These are phyloP conservation scores for Colletotrichum kahawae DNA, from an alignment of 2,329 filamentous ascomycete genomes.

Conservation along the genomic window DNA sequence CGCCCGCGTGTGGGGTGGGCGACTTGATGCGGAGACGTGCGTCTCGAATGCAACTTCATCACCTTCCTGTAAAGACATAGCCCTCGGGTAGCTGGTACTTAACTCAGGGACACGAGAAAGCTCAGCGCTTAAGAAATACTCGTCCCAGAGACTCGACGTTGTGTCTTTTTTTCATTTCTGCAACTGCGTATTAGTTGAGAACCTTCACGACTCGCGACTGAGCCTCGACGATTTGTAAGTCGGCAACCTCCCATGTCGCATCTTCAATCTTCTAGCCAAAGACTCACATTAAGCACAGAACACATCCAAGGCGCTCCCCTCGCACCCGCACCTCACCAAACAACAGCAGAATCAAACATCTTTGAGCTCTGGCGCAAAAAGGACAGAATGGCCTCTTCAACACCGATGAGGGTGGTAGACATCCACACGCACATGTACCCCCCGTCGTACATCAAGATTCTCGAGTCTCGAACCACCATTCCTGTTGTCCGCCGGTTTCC, in stretches of 20 bases:
- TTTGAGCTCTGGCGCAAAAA: not conserved
- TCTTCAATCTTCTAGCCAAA: not conserved
- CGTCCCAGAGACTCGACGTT: not conserved
- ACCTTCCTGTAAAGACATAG: slow-evolving; percentile 22
- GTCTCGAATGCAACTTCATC: slow-evolving; percentile 14
- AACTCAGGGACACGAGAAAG: not conserved
- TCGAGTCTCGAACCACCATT: slow-evolving; percentile 64
- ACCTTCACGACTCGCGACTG: not conserved
- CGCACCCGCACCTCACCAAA: not conserved
- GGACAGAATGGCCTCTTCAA: slow-evolving; percentile 37
- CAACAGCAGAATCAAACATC: not conserved
- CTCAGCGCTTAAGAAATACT: not conserved
- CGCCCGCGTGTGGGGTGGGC: slow-evolving; percentile 10
- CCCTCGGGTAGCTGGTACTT: slow-evolving; percentile 9
- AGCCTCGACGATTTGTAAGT: slow-evolving; percentile 1
- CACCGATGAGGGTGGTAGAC: slow-evolving; percentile 57
- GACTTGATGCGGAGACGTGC: slow-evolving; percentile 9
- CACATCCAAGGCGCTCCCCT: not conserved
- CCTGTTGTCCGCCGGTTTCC: slow-evolving; percentile 74
- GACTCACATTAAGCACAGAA: not conserved
- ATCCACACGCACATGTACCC: slow-evolving; percentile 76
- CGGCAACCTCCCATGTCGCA: not conserved
- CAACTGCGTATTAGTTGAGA: not conserved
- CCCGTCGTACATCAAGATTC: slow-evolving; percentile 65
- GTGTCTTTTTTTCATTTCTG: not conserved